Conservation (phyloP, 805 yeast genomes). For the Brettanomyces anomalus region DNA sequence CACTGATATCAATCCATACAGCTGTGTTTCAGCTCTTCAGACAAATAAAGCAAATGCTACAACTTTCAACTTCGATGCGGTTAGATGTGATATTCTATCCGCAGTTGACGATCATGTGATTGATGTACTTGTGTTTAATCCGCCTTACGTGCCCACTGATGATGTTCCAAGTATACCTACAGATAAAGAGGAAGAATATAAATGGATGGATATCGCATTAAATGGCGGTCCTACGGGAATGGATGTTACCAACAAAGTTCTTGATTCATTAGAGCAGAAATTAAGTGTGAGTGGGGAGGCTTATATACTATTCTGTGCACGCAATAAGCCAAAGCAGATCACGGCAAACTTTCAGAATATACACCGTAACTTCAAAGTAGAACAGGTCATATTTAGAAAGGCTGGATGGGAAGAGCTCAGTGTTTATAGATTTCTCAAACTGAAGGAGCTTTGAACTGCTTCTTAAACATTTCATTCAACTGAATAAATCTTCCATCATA, state of each 20-base stretch:
- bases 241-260: constrained; percentile 65
- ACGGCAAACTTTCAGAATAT: constrained; percentile 33
- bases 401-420: constrained; percentile 96
- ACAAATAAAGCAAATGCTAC: constrained; percentile 28
- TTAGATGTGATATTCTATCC: constrained; percentile 52
- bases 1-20: constrained; percentile 75
- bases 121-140: constrained; percentile 81
- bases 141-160: constrained; percentile 94
- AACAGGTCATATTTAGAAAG: constrained; percentile 52
- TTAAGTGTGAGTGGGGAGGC: constrained; percentile 65
- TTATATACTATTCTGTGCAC: constrained; percentile 82
- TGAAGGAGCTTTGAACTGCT: background rate
- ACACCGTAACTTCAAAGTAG: constrained; percentile 39
- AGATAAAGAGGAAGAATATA: constrained; percentile 23
- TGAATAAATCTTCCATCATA: constrained; percentile 47
- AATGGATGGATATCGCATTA: constrained; percentile 85
- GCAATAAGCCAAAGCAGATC: constrained; percentile 71
- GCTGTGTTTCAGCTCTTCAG: constrained; percentile 44
- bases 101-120: constrained; percentile 37
- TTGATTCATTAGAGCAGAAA: constrained; percentile 42
- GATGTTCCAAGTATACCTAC: constrained; percentile 54
- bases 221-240: constrained; percentile 89
- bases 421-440: constrained; percentile 51
- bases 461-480: background rate
- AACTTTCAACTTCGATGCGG: constrained; percentile 29